phyloP scores from a whole-genome alignment of 2,329 filamentous ascomycete species.

The Colletotrichum cuscutae region DNA sequence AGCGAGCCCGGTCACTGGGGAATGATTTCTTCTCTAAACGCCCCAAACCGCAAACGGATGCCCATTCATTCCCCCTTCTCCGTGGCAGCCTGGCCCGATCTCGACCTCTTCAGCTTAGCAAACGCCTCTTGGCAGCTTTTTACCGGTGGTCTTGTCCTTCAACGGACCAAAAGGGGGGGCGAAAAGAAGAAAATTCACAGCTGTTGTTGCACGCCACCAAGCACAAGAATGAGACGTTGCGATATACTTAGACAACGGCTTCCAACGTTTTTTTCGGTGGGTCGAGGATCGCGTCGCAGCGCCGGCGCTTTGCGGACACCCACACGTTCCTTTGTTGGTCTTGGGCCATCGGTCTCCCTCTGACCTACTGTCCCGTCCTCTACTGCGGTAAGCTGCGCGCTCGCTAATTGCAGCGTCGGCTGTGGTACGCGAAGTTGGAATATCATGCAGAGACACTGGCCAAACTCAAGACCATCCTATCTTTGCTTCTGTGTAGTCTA shows the following conservation, averaged over 20 bases:
- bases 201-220: constrained; percentile 11
- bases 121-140: not conserved
- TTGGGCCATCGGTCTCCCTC: not conserved
- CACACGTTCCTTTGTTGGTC: not conserved
- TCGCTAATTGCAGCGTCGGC: not conserved
- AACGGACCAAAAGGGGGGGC: not conserved
- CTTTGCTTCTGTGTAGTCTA: not conserved
- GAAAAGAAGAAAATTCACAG: constrained; percentile 1
- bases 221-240: constrained; percentile 20
- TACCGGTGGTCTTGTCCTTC: not conserved
- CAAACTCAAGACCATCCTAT: not conserved
- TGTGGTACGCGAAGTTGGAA: not conserved
- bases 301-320: constrained; percentile 4
- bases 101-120: not conserved
- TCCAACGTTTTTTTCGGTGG: constrained; percentile 23
- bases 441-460: not conserved
- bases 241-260: constrained; percentile 9
- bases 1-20: not conserved
- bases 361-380: not conserved
- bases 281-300: constrained; percentile 4
- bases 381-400: not conserved
- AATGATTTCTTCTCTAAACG: not conserved
- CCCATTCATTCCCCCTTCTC: not conserved
- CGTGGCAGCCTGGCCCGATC: not conserved
- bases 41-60: no score